Evolutionary conservation across 495 filamentous ascomycete species (phyloP), one percentile per base, ranked within the genome.

Genomic region (Aspergillus ellipticus): DNA sequence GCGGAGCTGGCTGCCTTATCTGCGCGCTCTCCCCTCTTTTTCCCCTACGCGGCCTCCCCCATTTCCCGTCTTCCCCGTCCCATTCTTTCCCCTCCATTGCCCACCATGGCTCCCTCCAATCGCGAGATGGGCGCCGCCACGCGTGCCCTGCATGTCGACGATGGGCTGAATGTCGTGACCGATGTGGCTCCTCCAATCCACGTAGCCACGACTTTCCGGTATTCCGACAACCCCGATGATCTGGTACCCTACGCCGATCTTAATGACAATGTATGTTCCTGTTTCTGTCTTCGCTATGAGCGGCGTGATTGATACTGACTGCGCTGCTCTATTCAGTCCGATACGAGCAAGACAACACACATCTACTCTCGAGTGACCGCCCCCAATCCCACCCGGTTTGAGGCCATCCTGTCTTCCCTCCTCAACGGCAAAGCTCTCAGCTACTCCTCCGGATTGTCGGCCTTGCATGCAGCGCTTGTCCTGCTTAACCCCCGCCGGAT

Each of bases 101-200:
- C 24, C 45, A 61, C 59, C 53, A 76, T 76, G 69, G 56, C 67
- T 55, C 65, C 69, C 52, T 31, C 52, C 28, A 55, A 56, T 56
- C 54, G 57, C 37, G 42, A 58, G 26, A 49, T 61, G 51, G 69
- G 69, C 55, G 61, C 66, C 26, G 75, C 89, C 21, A 94, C 92
- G 21, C 82, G 82, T 46, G 83, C 87, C n/a, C 77, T 97, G 56
- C 93, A 97, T 73, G 90, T 87, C 49, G 92, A 96, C 60, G 90
- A 96, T 73, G 74, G 72, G 58, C 76, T 93, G 52, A 88, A 89
- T 74, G 70, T 75, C 43, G 81, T 82, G 61, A 75, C 81, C 41
- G 89, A 92, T 65, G 88, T 97, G 41, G 89, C 92, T 31, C 91
- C 92, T 50, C 80, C 91, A 1, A 77, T 97, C 60, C 92, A 96